Evolutionary conservation across 2,329 filamentous ascomycete species (phyloP), one percentile per base, ranked within the genome.

Genomic region (Diaporthe longicolla): DNA sequence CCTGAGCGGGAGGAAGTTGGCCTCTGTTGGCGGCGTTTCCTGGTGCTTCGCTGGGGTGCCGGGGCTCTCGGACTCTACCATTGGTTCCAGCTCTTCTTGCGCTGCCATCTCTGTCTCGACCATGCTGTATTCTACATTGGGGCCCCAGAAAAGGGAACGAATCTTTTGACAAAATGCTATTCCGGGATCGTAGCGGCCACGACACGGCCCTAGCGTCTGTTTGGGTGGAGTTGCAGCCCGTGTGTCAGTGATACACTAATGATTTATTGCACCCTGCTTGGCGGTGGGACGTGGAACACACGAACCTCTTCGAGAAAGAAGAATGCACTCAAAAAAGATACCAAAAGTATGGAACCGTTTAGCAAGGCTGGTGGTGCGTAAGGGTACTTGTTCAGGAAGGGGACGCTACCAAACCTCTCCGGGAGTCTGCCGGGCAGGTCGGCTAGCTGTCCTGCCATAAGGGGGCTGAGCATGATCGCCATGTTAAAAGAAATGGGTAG

Each of bases 61-160:
- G n/a, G 48, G 48, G 13, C 48, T 52, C 48, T 52, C 48, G 19
- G 48, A 24, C 48, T 24, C 48, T 7, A 52, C 48, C 48, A 52
- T 52, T 52, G 48, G 48, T n/a, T 52, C 48, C 48, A 52, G 24
- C 48, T 52, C 48, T 52, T 52, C 48, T 24, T 52, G 48, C 13
- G 1, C 48, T n/a, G 48, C n/a, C 48, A 24, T 11, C 4, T 24
- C 48, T 21, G 9, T 52, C 4, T 6, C 48, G 26, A 52, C n/a
- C n/a, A 5, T 52, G 5, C 21, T 52, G 48, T 52, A 52, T 52
- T 21, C 26, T 9, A 52, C 48, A 10, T 52, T 6, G 11, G 48
- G 11, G 19, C 48, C 1, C n/a, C 48, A 8, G 10, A 52, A 52
- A 2, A 52, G 10, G 26, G 21, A n/a, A n/a, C 10, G 48, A 24